These are phyloP conservation scores for Ormosia emarginata DNA, from an alignment of 306 rosid genomes.

Conservation along the genomic window DNA sequence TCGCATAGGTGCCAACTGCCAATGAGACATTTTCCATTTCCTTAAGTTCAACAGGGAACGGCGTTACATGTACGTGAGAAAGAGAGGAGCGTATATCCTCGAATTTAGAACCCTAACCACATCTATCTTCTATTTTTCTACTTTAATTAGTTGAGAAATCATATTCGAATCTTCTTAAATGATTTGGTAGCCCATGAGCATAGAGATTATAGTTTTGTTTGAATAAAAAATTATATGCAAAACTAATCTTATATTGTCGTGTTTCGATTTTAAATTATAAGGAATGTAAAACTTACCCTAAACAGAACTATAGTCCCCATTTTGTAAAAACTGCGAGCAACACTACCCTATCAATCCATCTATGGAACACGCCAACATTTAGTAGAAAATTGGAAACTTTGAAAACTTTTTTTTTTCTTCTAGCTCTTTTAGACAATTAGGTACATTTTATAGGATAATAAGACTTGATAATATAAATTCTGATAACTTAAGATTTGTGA, in stretches of 20 bases:
- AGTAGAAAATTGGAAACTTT: background rate
- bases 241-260: background rate
- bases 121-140: background rate
- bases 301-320: background rate
- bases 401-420: background rate
- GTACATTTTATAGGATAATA: no score
- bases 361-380: background rate
- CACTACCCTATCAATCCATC: background rate
- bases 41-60: background rate
- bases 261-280: background rate
- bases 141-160: background rate
- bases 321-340: background rate
- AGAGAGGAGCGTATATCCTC: background rate
- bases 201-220: background rate
- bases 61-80: background rate
- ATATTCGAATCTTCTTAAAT: background rate
- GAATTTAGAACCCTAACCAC: background rate
- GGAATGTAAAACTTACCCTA: background rate
- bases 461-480: no score
- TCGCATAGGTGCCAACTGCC: background rate
- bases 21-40: background rate
- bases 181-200: background rate
- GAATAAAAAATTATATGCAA: background rate
- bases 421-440: background rate
- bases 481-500: no score